phyloP scores from a whole-genome alignment of 1,284 basidiomycete species.

The Cronartium quercuum region DNA sequence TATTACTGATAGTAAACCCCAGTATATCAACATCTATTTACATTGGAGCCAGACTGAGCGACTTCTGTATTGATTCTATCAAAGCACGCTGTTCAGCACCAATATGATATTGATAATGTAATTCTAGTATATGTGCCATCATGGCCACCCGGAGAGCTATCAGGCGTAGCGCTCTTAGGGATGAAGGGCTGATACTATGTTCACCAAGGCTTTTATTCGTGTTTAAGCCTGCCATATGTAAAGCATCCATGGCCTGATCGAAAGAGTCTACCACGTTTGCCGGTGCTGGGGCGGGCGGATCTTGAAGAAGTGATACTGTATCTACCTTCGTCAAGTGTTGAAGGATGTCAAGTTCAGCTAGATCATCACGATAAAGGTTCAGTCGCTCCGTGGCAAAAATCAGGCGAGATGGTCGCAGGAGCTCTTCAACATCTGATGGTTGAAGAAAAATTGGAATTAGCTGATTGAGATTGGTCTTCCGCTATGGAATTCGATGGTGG shows the following conservation, averaged over 20 bases:
- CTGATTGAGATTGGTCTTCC: background rate
- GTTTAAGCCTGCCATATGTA: background rate
- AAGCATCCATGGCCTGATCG: background rate
- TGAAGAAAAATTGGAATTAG: background rate
- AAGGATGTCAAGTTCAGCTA: slow-evolving; percentile 16
- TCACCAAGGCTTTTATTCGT: too few species aligned
- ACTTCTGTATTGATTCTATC: too few species aligned
- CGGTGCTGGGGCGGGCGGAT: background rate
- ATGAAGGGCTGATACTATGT: background rate
- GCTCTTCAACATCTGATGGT: slow-evolving; percentile 11
- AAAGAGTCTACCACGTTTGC: background rate
- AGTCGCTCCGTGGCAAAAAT: slow-evolving; percentile 27
- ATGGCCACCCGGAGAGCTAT: background rate
- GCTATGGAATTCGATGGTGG: background rate
- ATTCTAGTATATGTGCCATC: background rate
- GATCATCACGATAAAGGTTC: slow-evolving; percentile 32
- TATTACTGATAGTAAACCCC: too few species aligned
- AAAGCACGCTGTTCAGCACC: background rate
- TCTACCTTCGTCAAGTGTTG: background rate
- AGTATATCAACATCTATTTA: too few species aligned
- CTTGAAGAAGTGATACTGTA: background rate
- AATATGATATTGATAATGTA: background rate
- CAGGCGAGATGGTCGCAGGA: background rate
- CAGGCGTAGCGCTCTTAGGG: background rate
- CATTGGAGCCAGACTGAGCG: too few species aligned